These are phyloP conservation scores for Zygotorulaspora mrakii DNA, from an alignment of 1,139 yeast genomes.

Conservation along the genomic window DNA sequence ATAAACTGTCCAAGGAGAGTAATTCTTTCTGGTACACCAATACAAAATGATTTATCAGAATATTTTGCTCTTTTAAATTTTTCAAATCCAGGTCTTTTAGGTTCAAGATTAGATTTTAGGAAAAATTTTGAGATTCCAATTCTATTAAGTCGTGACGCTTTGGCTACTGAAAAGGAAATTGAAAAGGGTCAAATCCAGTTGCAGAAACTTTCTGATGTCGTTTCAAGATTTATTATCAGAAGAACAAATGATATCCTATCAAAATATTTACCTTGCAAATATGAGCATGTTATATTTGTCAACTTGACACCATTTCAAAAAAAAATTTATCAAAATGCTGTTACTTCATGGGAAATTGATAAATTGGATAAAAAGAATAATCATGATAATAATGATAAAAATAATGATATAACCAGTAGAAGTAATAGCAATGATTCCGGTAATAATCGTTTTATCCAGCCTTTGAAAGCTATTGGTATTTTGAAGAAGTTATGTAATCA, in stretches of 20 bases:
- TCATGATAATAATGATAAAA: conserved; percentile 27
- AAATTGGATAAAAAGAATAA: conserved; percentile 47
- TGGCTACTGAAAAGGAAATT: conserved; percentile 78
- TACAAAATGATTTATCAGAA: conserved; percentile 93
- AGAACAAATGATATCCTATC: conserved; percentile 93
- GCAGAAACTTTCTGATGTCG: conserved; percentile 66
- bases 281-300: conserved; percentile 92
- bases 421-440: too few relatives aligned
- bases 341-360: conserved; percentile 76
- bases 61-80: conserved; percentile 86
- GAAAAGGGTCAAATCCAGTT: conserved; percentile 68
- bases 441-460: conserved; percentile 59
- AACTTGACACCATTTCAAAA: conserved; percentile 77
- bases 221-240: conserved; percentile 86
- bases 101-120: conserved; percentile 78
- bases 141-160: conserved; percentile 83
- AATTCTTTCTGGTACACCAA: conserved; percentile 94
- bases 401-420: too few relatives aligned
- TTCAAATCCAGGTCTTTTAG: conserved; percentile 92
- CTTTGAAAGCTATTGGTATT: conserved; percentile 84
- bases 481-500: conserved; percentile 89
- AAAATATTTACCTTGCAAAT: conserved; percentile 89
- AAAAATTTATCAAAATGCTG: conserved; percentile 65
- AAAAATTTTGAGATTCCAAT: conserved; percentile 80
- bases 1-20: conserved; percentile 84